A percentile compares a stretch with the other conserved stretches of the same genome.
phyloP scores from a whole-genome alignment of 2,329 filamentous ascomycete genomes.

The Trichophyton mentagrophytes region DNA sequence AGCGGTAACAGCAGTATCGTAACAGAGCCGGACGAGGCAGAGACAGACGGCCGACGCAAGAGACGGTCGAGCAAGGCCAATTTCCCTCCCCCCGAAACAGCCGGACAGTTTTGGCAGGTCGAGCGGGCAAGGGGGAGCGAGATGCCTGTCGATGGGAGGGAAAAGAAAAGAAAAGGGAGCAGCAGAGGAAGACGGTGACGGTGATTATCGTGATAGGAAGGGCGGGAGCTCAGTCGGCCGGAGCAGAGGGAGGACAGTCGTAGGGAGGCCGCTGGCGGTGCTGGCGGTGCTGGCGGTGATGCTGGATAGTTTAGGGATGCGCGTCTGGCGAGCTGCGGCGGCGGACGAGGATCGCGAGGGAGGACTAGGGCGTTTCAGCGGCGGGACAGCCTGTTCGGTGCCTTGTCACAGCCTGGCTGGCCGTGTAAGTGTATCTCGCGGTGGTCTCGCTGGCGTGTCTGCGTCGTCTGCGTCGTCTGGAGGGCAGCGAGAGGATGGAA shows the following conservation, averaged over 20 bases:
- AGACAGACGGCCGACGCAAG: not conserved
- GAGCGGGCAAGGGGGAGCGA: not conserved
- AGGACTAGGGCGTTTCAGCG: not conserved
- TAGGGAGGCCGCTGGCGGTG: not conserved
- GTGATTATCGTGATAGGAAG: too few species aligned
- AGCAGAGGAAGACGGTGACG: too few species aligned
- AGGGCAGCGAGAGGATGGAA: too few species aligned
- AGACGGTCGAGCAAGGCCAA: not conserved
- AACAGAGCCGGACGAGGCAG: not conserved
- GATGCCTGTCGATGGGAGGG: not conserved
- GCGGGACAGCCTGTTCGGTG: not conserved
- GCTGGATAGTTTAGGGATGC: not conserved
- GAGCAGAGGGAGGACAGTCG: not conserved
- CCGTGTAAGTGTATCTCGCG: not conserved
- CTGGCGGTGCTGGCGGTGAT: too few species aligned
- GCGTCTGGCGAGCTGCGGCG: not conserved
- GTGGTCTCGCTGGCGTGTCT: too few species aligned
- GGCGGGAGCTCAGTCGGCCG: not conserved
- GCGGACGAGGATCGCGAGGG: not conserved
- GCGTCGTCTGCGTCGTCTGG: too few species aligned
- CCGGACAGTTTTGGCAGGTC: constrained; percentile 1
- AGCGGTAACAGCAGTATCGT: not conserved
- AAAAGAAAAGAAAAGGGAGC: not conserved
- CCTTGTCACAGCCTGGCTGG: not conserved
- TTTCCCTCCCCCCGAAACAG: constrained; percentile 2